These are phyloP conservation scores for Xylaria digitata DNA, from an alignment of 2,329 filamentous ascomycete species.

Conservation along the genomic window DNA sequence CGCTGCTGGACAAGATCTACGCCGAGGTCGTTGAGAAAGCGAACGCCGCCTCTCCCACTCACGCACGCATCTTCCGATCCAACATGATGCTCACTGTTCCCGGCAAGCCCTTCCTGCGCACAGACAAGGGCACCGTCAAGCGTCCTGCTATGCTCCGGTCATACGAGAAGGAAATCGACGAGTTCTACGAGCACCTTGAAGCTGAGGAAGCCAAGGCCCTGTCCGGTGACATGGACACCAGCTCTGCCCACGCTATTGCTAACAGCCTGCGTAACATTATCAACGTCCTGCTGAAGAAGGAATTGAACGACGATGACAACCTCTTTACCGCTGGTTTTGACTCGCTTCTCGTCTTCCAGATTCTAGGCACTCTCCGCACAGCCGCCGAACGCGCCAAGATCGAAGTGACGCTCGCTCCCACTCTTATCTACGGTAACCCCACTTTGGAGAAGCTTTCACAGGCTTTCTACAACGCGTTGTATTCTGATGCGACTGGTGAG, in stretches of 20 bases:
- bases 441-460: slow-evolving; percentile 50
- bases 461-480: slow-evolving; percentile 47
- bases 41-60: slow-evolving; percentile 38
- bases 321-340: slow-evolving; percentile 51
- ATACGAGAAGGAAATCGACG: slow-evolving; percentile 45
- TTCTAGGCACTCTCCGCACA: slow-evolving; percentile 52
- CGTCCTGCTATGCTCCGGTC: slow-evolving; percentile 40
- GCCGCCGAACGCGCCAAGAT: slow-evolving; percentile 46
- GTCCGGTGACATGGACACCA: slow-evolving; percentile 39
- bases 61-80: slow-evolving; percentile 42
- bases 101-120: slow-evolving; percentile 46
- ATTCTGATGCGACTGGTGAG: slow-evolving; percentile 36
- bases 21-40: slow-evolving; percentile 42
- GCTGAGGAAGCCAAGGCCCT: slow-evolving; percentile 41
- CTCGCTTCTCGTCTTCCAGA: slow-evolving; percentile 51
- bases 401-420: slow-evolving; percentile 50
- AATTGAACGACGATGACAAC: slow-evolving; percentile 42
- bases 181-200: slow-evolving; percentile 43
- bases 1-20: slow-evolving; percentile 40
- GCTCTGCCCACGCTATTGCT: slow-evolving; percentile 36
- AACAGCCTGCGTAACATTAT: slow-evolving; percentile 37
- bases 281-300: slow-evolving; percentile 37
- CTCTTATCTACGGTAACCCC: slow-evolving; percentile 54
- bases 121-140: slow-evolving; percentile 47
- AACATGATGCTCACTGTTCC: slow-evolving; percentile 43